Evolutionary conservation across 2,329 filamentous ascomycete species (phyloP).

Genomic region (Ophiostoma sp.): DNA sequence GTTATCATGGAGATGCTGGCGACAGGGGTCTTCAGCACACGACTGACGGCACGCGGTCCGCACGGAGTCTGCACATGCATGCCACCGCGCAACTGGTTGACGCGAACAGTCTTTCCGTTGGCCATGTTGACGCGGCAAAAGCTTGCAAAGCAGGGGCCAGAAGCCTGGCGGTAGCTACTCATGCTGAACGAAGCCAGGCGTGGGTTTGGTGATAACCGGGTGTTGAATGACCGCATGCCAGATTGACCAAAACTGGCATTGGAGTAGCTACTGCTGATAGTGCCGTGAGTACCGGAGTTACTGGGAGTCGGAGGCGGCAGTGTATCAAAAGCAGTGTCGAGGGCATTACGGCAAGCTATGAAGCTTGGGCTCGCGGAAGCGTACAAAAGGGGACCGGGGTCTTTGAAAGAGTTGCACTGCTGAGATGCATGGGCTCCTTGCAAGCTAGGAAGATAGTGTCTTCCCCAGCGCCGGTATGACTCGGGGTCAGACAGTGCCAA

Average conservation of each 20-base stretch:
- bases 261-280: slow-evolving; percentile 14
- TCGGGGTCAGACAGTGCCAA: slow-evolving; percentile 40
- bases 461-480: slow-evolving; percentile 50
- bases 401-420: slow-evolving; percentile 58
- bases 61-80: slow-evolving; percentile 46
- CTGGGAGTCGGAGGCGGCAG: slow-evolving; percentile 43
- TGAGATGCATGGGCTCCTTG: slow-evolving; percentile 53
- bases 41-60: slow-evolving; percentile 45
- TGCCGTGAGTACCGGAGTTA: slow-evolving; percentile 9
- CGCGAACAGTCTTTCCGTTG: slow-evolving; percentile 37
- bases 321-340: slow-evolving; percentile 47
- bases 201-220: not conserved
- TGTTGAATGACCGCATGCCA: not conserved
- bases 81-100: slow-evolving; percentile 43
- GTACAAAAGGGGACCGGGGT: slow-evolving; percentile 53
- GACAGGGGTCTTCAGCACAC: slow-evolving; percentile 49
- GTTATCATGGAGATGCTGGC: slow-evolving; percentile 40
- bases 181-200: slow-evolving; percentile 34
- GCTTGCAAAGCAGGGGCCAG: slow-evolving; percentile 50
- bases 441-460: slow-evolving; percentile 54
- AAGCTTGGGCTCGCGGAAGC: slow-evolving; percentile 49
- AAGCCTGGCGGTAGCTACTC: slow-evolving; percentile 40
- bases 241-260: slow-evolving; percentile 21
- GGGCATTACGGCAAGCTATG: slow-evolving; percentile 42
- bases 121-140: slow-evolving; percentile 43